Evolutionary conservation across 2,329 filamentous ascomycete species (phyloP), one percentile per base, ranked within the genome.

Genomic region (Trichoderma asperellum): DNA sequence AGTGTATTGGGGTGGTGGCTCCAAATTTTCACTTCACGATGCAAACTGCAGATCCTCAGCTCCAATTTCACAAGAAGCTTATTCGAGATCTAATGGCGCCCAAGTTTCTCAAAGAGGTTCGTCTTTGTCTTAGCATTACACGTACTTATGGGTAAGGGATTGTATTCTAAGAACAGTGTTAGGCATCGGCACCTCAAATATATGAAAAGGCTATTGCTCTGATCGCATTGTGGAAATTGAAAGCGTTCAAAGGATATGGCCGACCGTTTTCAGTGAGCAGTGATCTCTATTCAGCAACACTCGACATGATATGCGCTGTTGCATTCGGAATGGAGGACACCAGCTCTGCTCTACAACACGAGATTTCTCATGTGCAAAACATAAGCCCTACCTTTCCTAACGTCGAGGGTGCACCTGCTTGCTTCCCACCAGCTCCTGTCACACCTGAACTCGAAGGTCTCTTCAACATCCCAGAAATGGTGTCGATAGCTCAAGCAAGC

Each of bases 81-180:
- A 70, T 81, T 4, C 73, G 75, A 55, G 80, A 81, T 52, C 71
- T 81, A 7, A 80, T 82, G 80, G 74, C 78, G 2, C 77, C 79
- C 0, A 72, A 62, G 11, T 81, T 82, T 61, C 70, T 82, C 24
- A 73, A 78, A 55, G 71, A 74, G 69, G 74, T 76, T 67, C 55
- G 60, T 35, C 47, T 76, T 67, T 52, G 60, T 35, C 47, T 62
- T 35, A 21, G n/a, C 2, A 8, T 49, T 49, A 8, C 8, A 18
- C 8, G 5, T 27, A 14, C 18, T 34, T 21, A 6, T 4, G 16
- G 16, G 5, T 5, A 16, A 5, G 18, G 6, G 12, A 37, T 35
- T 32, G 47, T 16, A 24, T 14, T 18, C 57, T 66, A 35, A 68
- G 43, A 14, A n/a, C 53, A 49, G 32, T 72, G 35, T 71, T 52